Conservation (phyloP, 441 rosid species). For the Geranium incanum region DNA sequence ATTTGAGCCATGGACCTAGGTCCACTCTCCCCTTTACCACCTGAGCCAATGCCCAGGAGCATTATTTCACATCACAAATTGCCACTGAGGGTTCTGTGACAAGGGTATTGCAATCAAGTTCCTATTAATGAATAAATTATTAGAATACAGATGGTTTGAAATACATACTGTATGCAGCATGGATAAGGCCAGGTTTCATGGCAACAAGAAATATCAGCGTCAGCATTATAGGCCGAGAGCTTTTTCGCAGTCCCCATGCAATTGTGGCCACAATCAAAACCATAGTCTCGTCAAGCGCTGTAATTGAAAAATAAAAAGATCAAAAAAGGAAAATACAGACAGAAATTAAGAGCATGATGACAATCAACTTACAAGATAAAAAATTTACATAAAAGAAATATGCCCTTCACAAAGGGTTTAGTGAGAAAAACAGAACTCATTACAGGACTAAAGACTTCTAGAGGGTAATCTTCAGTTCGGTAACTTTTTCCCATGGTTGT, state of each 20-base stretch:
- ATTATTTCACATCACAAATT: not conserved
- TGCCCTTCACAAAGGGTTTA: too few species aligned
- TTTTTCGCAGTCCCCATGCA: constrained; percentile 98
- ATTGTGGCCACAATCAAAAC: constrained; percentile 87
- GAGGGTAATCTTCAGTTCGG: too few species aligned
- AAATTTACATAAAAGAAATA: not conserved
- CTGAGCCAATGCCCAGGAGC: not conserved
- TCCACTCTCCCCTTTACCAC: not conserved
- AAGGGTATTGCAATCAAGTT: constrained; percentile 14
- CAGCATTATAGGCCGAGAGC: constrained; percentile 82
- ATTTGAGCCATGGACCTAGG: not conserved
- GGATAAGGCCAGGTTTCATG: constrained; percentile 93
- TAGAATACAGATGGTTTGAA: constrained; percentile 10
- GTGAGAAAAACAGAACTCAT: too few species aligned
- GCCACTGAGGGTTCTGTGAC: constrained; percentile 5
- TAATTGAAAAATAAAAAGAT: constrained; percentile 23
- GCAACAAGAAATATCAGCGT: constrained; percentile 81
- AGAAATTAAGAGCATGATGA: constrained; percentile 7
- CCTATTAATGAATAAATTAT: constrained; percentile 3
- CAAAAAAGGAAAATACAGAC: constrained; percentile 11
- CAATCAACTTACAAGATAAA: not conserved
- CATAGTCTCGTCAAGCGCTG: constrained; percentile 82
- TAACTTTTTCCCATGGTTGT: too few species aligned
- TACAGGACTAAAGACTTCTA: too few species aligned
- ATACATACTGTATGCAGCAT: constrained; percentile 84